These are phyloP conservation scores for Handroanthus guayacan DNA, from an alignment of 257 asterid genomes.

Conservation along the genomic window DNA sequence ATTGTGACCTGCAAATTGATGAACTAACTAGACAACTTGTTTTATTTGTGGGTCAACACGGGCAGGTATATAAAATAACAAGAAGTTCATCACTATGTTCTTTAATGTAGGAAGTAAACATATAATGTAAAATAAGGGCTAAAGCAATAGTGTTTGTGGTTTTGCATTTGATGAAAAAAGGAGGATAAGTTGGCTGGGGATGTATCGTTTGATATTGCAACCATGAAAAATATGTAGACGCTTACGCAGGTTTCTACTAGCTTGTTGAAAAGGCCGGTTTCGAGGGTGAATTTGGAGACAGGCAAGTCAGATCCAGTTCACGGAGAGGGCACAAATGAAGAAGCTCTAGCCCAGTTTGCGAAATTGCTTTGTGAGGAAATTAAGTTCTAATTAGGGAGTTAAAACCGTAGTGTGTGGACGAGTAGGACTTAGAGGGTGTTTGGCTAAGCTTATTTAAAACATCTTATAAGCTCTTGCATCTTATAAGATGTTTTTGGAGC, in stretches of 20 bases:
- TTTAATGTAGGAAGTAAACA: background rate
- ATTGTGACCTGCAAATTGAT: too few species aligned
- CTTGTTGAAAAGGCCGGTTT: constrained; percentile 60
- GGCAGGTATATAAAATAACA: constrained; percentile 48
- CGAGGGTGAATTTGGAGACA: constrained; percentile 70
- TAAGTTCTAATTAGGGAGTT: constrained; percentile 41
- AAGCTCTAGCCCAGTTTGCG: constrained; percentile 65
- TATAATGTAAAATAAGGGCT: too few species aligned
- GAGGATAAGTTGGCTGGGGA: constrained; percentile 57
- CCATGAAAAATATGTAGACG: constrained; percentile 46
- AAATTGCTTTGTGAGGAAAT: constrained; percentile 62
- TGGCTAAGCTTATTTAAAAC: too few species aligned
- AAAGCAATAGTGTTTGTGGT: background rate
- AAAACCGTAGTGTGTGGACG: background rate
- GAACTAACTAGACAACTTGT: too few species aligned
- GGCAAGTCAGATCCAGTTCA: constrained; percentile 57
- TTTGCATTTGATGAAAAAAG: constrained; percentile 27
- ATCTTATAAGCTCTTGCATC: too few species aligned
- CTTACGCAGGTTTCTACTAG: constrained; percentile 55
- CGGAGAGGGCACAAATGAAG: constrained; percentile 69
- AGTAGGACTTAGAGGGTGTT: too few species aligned
- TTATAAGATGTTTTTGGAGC: too few species aligned
- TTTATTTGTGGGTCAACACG: too few species aligned
- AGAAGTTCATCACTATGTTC: background rate
- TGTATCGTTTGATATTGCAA: constrained; percentile 62